phyloP scores from a whole-genome alignment of 2,329 filamentous ascomycete species.

The Aspergillus sojae region DNA sequence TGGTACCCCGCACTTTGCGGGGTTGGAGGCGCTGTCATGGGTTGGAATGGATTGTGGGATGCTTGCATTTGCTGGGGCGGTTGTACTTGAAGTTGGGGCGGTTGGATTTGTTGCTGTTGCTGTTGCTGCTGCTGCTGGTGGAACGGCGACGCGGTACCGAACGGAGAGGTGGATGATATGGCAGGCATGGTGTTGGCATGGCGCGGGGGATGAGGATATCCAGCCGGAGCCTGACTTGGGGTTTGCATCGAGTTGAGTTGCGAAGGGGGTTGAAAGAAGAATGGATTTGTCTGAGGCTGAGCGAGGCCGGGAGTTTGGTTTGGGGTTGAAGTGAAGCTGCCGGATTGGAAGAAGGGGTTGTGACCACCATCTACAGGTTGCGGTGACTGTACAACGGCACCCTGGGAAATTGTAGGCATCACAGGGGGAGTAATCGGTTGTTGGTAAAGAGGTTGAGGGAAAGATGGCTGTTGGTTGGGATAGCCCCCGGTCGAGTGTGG shows the following conservation, averaged over 20 bases:
- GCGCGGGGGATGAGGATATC: constrained; percentile 24
- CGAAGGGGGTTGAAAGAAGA: constrained; percentile 35
- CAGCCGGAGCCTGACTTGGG: constrained; percentile 25
- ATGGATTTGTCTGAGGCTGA: constrained; percentile 36
- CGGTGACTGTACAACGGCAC: constrained; percentile 36
- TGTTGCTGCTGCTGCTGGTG: constrained; percentile 31
- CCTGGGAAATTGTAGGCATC: constrained; percentile 38
- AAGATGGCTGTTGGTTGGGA: constrained; percentile 44
- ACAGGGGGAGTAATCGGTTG: constrained; percentile 49
- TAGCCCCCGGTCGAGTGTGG: constrained; percentile 73
- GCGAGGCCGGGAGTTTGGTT: constrained; percentile 27
- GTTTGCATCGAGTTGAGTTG: constrained; percentile 25
- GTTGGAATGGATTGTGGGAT: constrained; percentile 39
- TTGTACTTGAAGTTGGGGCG: constrained; percentile 25
- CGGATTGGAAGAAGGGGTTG: constrained; percentile 50
- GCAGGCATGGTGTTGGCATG: constrained; percentile 46
- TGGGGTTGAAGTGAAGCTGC: constrained; percentile 26
- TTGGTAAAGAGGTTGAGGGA: constrained; percentile 43
- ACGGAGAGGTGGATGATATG: constrained; percentile 34
- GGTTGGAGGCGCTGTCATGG: constrained; percentile 28
- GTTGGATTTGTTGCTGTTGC: constrained; percentile 20
- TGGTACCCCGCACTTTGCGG: constrained; percentile 30
- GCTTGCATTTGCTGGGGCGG: constrained; percentile 18
- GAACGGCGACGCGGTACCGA: constrained; percentile 30
- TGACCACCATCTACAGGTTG: constrained; percentile 37